phyloP scores from a whole-genome alignment of 345 rosid species.

The Gossypium thurberi region DNA sequence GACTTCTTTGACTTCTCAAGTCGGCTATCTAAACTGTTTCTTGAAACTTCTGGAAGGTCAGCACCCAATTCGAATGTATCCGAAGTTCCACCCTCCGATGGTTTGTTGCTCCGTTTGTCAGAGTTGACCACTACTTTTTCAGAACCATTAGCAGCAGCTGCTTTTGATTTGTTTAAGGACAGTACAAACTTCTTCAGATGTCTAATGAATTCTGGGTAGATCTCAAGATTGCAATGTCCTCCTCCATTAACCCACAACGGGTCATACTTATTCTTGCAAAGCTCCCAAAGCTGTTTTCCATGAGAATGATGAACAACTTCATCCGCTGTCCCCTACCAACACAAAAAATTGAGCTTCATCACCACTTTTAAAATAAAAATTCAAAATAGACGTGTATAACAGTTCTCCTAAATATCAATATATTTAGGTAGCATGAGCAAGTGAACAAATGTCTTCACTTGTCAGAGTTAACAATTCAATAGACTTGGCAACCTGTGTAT shows the following conservation, averaged over 20 bases:
- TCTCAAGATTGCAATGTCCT: conserved; percentile 88
- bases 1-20: conserved; percentile 86
- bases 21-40: conserved; percentile 94
- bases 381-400: background rate
- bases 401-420: background rate
- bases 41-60: conserved; percentile 73
- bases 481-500: background rate
- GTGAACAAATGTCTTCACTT: background rate
- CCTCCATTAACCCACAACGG: conserved; percentile 87
- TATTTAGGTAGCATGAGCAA: no score
- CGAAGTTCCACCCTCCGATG: conserved; percentile 46
- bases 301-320: conserved; percentile 87
- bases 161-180: conserved; percentile 49
- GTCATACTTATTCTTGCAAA: conserved; percentile 73
- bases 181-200: conserved; percentile 69
- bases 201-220: conserved; percentile 75
- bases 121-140: conserved; percentile 35
- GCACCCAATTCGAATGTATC: conserved; percentile 65
- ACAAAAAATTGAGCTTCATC: background rate
- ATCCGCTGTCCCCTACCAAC: conserved; percentile 71
- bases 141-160: conserved; percentile 27
- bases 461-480: background rate
- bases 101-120: conserved; percentile 35
- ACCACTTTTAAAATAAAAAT: no score
- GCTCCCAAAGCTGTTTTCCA: conserved; percentile 79